Evolutionary conservation across 140 eudicot genomes (phyloP), one percentile per base, ranked within the genome.

Genomic region (Ambrosia hybrid): DNA sequence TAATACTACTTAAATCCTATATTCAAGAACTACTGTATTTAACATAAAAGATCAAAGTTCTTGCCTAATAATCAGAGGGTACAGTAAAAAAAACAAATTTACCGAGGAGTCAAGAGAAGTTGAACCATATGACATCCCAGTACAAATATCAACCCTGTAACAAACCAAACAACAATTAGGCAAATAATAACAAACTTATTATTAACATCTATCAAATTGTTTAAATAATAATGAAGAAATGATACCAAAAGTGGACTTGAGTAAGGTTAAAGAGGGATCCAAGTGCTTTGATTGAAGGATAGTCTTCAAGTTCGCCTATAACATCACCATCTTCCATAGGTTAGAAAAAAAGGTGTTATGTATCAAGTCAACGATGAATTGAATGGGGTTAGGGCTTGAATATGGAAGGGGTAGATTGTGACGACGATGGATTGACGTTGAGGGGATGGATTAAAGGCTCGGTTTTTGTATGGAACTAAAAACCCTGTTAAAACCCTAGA

Each of bases 181-280:
- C 55, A 41, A 41, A 41, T 0, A 5, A 41, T 41, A 41, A 41
- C 5, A 6, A 41, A 1, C 6, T 2, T 6, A 2, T 41, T 41
- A 0, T 41, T 39, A 70, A 41, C 41, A 7, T 71, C n/a, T 9
- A 49, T 65, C 70, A 34, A 15, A 63, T 37, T 36, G 16, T 39
- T 0, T 2, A 65, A 7, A 33, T 14, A 4, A 33, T 14, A 4
- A 43, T 43, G 33, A 73, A 36, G 16, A n/a, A 55, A 57, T 57
- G 53, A 68, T 51, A 87, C 98, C 89, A 74, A 14, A 90, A 79
- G 77, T 80, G 78, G 73, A 86, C 84, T 84, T 90, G 80, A 38
- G 98, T 93, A 69, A 87, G 89, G 46, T 87, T 90, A 79, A 90
- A 89, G 76, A 84, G 88, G 71, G 95, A 48, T 4, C 93, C 97